Percentiles rank a stretch among this genome's conserved stretches.
Evolutionary conservation across 2,329 filamentous ascomycete species (phyloP).

Genomic region (Clonostachys solani): DNA sequence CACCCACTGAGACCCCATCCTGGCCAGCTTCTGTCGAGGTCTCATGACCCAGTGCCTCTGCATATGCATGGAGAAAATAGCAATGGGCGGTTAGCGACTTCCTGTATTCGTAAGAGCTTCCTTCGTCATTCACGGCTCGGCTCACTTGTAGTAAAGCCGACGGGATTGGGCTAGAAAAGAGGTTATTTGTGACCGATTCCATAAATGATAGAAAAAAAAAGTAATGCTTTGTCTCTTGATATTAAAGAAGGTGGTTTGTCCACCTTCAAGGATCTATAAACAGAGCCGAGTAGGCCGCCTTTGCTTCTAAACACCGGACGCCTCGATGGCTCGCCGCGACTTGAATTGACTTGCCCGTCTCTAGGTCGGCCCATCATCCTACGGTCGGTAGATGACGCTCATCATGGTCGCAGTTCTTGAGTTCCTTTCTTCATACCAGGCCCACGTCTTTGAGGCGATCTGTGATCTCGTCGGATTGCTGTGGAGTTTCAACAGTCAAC

Average conservation of each 20-base stretch:
- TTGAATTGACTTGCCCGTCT: background rate
- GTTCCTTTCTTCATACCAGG: slow-evolving; percentile 23
- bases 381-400: background rate
- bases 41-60: too few relatives aligned
- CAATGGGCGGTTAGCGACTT: background rate
- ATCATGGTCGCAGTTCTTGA: background rate
- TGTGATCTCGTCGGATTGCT: slow-evolving; percentile 28
- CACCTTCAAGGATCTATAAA: slow-evolving; percentile 40
- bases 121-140: background rate
- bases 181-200: too few relatives aligned
- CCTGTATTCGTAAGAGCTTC: background rate
- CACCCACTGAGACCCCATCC: too few relatives aligned
- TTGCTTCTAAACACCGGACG: slow-evolving; percentile 3
- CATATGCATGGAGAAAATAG: too few relatives aligned
- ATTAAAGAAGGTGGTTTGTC: slow-evolving; percentile 34
- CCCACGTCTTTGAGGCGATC: slow-evolving; percentile 31
- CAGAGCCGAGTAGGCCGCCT: slow-evolving; percentile 1
- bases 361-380: background rate
- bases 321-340: background rate
- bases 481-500: slow-evolving; percentile 4
- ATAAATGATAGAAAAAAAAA: too few relatives aligned
- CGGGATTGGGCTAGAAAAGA: too few relatives aligned
- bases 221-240: slow-evolving; percentile 24
- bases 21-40: too few relatives aligned
- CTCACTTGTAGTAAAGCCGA: background rate